These are phyloP conservation scores for Rhizopogon vesiculosus DNA, from an alignment of 768 basidiomycete species.

Conservation along the genomic window DNA sequence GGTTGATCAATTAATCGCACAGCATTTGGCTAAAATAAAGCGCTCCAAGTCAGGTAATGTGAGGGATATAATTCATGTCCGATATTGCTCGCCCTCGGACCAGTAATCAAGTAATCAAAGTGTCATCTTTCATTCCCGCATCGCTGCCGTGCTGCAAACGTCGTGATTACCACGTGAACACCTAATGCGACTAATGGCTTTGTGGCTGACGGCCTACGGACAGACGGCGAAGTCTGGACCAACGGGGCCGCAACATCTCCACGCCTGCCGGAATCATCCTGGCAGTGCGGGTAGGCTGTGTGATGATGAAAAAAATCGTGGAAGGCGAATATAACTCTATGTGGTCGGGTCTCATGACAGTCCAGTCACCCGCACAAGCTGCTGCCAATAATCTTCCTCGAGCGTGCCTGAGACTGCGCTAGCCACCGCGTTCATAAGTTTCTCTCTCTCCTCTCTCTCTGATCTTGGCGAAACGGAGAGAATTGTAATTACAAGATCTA, in stretches of 20 bases:
- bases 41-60: background rate
- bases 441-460: slow-evolving; percentile 9
- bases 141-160: background rate
- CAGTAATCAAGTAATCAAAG: background rate
- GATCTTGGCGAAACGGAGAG: slow-evolving; percentile 11
- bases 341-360: slow-evolving; percentile 6
- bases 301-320: background rate
- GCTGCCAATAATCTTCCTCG: slow-evolving; percentile 26
- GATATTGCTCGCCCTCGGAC: background rate
- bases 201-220: too few relatives aligned
- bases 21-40: background rate
- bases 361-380: slow-evolving; percentile 24
- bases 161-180: background rate
- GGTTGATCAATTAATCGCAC: background rate
- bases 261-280: background rate
- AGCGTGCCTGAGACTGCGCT: slow-evolving; percentile 22
- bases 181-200: background rate
- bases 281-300: background rate
- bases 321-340: background rate
- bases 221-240: background rate
- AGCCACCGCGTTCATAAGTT: slow-evolving; percentile 18
- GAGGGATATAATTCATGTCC: background rate
- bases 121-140: background rate
- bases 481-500: slow-evolving; percentile 54
- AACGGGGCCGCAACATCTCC: background rate